A percentile compares a stretch with the other conserved stretches of the same genome.
Evolutionary conservation across 129 eudicot species (phyloP).

Genomic region (Artemisia tridentata): DNA sequence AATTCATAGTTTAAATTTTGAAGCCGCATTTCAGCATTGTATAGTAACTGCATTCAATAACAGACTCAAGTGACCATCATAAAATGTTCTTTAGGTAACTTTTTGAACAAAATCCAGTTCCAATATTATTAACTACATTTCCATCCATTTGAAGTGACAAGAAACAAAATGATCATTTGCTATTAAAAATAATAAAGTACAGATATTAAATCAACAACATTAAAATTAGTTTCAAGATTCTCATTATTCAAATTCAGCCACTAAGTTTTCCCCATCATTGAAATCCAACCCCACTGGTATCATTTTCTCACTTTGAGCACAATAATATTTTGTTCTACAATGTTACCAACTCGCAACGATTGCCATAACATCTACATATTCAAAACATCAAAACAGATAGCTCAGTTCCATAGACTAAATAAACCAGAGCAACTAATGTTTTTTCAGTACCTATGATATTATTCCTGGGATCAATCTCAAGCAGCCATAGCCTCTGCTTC

Average conservation of each 20-base stretch:
- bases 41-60: too few relatives aligned
- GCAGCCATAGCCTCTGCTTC: constrained; percentile 32
- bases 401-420: not conserved
- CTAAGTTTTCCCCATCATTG: constrained; percentile 17
- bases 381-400: constrained; percentile 14
- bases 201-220: not conserved
- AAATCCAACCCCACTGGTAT: constrained; percentile 28
- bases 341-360: constrained; percentile 7
- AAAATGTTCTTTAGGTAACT: too few relatives aligned
- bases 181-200: not conserved
- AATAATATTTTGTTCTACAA: constrained; percentile 18
- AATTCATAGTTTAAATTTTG: not conserved
- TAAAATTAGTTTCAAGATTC: not conserved
- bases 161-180: not conserved
- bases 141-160: not conserved
- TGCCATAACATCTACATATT: constrained; percentile 20
- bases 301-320: constrained; percentile 7
- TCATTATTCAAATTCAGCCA: constrained; percentile 19
- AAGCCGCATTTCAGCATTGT: not conserved
- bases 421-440: constrained; percentile 8
- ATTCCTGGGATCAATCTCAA: constrained; percentile 29
- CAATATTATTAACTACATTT: not conserved
- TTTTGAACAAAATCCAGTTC: not conserved
- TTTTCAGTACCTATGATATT: constrained; percentile 12
- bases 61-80: too few relatives aligned